These are phyloP conservation scores for Ceratobasidium papillatum DNA, from an alignment of 1,284 basidiomycete species.

Conservation along the genomic window DNA sequence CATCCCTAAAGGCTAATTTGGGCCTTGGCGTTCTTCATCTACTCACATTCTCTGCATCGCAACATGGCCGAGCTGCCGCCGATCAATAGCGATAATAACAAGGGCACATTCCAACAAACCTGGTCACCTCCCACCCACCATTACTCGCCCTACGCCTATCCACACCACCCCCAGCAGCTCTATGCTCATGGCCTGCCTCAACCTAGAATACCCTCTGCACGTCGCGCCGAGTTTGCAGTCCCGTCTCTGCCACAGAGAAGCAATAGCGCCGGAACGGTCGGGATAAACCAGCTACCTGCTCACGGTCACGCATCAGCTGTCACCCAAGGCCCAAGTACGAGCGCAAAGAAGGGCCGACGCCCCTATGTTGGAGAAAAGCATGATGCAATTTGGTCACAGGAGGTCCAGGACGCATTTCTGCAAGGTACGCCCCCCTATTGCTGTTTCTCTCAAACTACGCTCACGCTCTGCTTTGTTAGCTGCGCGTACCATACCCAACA, in stretches of 20 bases:
- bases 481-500: conserved; percentile 54
- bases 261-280: not conserved
- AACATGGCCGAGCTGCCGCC: conserved; percentile 37
- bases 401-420: conserved; percentile 55
- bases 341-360: conserved; percentile 19
- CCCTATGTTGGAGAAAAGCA: conserved; percentile 24
- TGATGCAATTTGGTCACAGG: conserved; percentile 52
- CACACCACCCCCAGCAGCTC: not conserved
- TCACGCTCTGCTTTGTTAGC: conserved; percentile 46
- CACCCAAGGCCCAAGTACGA: not conserved
- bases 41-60: not conserved
- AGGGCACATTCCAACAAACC: not conserved
- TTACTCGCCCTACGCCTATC: conserved; percentile 15
- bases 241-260: conserved; percentile 5
- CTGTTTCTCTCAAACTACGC: not conserved
- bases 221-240: conserved; percentile 15
- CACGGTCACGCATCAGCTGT: not conserved
- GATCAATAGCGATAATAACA: conserved; percentile 6
- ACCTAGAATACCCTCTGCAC: not conserved
- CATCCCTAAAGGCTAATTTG: not conserved
- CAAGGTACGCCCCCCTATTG: conserved; percentile 47
- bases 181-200: not conserved
- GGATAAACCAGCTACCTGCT: not conserved
- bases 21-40: not conserved
- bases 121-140: not conserved